Conservation (phyloP, 208 protist species). For the Vickermania ingenoplastis region DNA sequence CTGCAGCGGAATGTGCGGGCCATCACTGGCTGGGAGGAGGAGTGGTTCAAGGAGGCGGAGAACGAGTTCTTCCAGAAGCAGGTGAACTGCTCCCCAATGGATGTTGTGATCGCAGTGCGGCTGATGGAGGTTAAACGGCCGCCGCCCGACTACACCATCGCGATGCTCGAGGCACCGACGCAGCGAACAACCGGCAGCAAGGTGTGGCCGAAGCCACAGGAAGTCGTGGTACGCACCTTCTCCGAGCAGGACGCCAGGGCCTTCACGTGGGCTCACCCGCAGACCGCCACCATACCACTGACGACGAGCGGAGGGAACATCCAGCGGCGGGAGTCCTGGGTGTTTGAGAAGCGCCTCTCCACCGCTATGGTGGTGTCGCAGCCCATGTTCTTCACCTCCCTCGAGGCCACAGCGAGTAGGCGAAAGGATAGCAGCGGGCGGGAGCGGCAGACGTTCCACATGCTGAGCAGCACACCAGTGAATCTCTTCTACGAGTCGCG, state of each 20-base stretch:
- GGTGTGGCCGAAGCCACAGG: neutral
- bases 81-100: conserved; percentile 2
- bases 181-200: neutral
- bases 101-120: conserved; percentile 33
- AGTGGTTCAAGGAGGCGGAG: neutral
- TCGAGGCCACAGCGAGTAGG: neutral
- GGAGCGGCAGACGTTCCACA: neutral
- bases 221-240: neutral
- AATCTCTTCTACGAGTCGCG: neutral
- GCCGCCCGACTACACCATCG: neutral
- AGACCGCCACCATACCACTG: neutral
- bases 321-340: neutral
- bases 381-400: neutral
- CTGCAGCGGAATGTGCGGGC: conserved; percentile 29
- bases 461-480: neutral
- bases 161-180: neutral
- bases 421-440: too few species aligned
- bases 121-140: conserved; percentile 9
- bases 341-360: neutral
- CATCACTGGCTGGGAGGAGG: conserved; percentile 24
- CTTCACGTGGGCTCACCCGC: neutral
- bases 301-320: neutral
- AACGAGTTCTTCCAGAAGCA: neutral
- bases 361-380: neutral
- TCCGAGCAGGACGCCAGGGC: neutral